Evolutionary conservation across 805 yeast species (phyloP).

Genomic region (Wickerhamiella brachini): DNA sequence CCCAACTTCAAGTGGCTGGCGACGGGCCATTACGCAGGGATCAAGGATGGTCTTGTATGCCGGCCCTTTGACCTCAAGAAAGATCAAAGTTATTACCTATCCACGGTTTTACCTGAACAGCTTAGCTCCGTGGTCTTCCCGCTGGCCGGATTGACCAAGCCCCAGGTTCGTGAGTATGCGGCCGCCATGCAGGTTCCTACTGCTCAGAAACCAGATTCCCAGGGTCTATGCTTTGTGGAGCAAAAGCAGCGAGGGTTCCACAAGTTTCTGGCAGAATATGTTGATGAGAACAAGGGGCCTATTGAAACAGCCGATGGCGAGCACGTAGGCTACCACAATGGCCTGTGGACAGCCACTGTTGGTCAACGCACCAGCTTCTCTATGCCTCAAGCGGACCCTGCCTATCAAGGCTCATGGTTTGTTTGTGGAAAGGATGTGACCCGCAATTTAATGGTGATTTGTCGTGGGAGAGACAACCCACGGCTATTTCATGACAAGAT

Average conservation of each 20-base stretch:
- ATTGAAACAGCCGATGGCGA: constrained; percentile 63
- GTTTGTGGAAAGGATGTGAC: constrained; percentile 54
- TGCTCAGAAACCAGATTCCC: constrained; percentile 81
- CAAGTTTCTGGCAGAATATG: constrained; percentile 60
- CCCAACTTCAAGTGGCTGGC: constrained; percentile 56
- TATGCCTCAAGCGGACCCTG: constrained; percentile 82
- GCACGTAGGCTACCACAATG: constrained; percentile 70
- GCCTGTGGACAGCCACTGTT: constrained; percentile 89
- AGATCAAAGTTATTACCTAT: constrained; percentile 85
- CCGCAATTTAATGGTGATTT: constrained; percentile 66
- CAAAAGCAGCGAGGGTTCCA: constrained; percentile 40
- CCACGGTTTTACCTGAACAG: constrained; percentile 41
- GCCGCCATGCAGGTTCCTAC: constrained; percentile 29
- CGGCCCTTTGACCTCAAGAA: constrained; percentile 47
- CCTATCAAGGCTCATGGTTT: constrained; percentile 70
- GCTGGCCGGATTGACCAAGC: constrained; percentile 63
- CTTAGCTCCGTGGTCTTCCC: constrained; percentile 54
- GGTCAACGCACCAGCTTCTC: constrained; percentile 74
- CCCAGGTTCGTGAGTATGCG: constrained; percentile 61
- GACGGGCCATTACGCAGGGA: constrained; percentile 42
- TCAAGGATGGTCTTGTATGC: constrained; percentile 17
- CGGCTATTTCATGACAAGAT: constrained; percentile 37
- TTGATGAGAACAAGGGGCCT: constrained; percentile 61
- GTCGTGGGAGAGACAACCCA: constrained; percentile 49
- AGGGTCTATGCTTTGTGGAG: constrained; percentile 84